phyloP scores from a whole-genome alignment of 2,329 filamentous ascomycete genomes.

The Zymoseptoria brevis region DNA sequence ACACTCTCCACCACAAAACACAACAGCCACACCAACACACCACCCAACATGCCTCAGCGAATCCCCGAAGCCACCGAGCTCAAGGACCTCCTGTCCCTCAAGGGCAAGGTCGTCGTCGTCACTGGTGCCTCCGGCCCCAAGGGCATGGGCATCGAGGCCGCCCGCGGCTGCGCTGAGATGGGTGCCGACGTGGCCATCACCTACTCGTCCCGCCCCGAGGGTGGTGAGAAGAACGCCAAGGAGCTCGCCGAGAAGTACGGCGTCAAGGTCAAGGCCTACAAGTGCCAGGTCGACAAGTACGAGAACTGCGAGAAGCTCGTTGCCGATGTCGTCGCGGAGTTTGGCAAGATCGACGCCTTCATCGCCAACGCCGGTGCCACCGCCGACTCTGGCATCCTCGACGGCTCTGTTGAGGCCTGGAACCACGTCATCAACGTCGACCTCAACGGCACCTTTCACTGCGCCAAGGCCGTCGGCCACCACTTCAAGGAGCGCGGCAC shows the following conservation, averaged over 20 bases:
- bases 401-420: slow-evolving; percentile 62
- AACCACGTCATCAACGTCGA: slow-evolving; percentile 78
- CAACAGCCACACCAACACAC: slow-evolving; percentile 6
- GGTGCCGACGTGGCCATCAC: slow-evolving; percentile 60
- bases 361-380: slow-evolving; percentile 65
- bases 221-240: slow-evolving; percentile 59
- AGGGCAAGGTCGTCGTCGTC: slow-evolving; percentile 47
- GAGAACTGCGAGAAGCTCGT: slow-evolving; percentile 50
- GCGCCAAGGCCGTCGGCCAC: slow-evolving; percentile 77
- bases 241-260: slow-evolving; percentile 53
- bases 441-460: slow-evolving; percentile 77
- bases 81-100: slow-evolving; percentile 47
- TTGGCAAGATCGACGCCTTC: slow-evolving; percentile 60
- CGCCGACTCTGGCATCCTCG: slow-evolving; percentile 59
- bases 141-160: slow-evolving; percentile 61
- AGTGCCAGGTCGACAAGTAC: slow-evolving; percentile 53
- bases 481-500: slow-evolving; percentile 62
- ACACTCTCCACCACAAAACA: neutral
- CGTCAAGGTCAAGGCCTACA: slow-evolving; percentile 61
- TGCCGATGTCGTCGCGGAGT: slow-evolving; percentile 56
- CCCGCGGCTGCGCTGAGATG: slow-evolving; percentile 57
- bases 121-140: slow-evolving; percentile 53
- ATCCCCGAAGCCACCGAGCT: slow-evolving; percentile 52
- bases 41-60: slow-evolving; percentile 43
- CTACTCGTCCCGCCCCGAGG: slow-evolving; percentile 53